Conservation (phyloP, 2,329 filamentous ascomycete species). For the Lachnellula subtilissima region DNA sequence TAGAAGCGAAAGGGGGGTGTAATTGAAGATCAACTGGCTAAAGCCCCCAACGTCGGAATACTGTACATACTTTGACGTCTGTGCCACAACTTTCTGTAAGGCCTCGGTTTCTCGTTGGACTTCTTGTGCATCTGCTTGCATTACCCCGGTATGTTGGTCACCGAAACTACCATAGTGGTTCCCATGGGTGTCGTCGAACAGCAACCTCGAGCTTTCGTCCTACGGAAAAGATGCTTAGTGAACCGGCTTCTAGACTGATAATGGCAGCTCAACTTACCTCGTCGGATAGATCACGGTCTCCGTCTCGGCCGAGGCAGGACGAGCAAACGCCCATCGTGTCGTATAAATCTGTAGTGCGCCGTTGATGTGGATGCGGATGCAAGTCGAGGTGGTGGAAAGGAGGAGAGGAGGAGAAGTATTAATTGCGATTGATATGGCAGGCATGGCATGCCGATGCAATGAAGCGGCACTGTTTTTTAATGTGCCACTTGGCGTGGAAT, state of each 20-base stretch:
- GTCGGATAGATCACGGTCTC: slow-evolving; percentile 45
- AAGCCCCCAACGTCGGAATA: slow-evolving; percentile 4
- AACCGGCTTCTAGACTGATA: neutral
- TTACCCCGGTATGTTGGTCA: slow-evolving; percentile 46
- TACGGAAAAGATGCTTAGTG: slow-evolving; percentile 13
- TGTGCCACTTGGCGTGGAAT: no score
- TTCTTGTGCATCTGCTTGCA: slow-evolving; percentile 56
- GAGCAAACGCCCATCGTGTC: slow-evolving; percentile 53
- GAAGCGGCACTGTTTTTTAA: no score
- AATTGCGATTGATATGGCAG: no score
- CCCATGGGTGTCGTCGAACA: slow-evolving; percentile 56
- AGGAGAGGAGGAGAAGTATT: neutral
- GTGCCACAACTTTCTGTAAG: slow-evolving; percentile 57
- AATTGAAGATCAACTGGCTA: slow-evolving; percentile 9
- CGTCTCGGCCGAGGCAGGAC: slow-evolving; percentile 53
- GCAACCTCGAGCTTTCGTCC: slow-evolving; percentile 42
- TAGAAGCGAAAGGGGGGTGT: slow-evolving; percentile 3
- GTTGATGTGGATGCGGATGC: slow-evolving; percentile 1
- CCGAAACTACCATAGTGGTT: slow-evolving; percentile 60
- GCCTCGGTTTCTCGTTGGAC: slow-evolving; percentile 61
- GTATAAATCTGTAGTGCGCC: neutral
- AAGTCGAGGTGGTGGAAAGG: neutral
- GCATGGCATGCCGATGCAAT: no score
- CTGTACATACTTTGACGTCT: slow-evolving; percentile 54
- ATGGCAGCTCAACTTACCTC: slow-evolving; percentile 40